Evolutionary conservation across 805 yeast species (phyloP).

Genomic region (Starmerella floris): DNA sequence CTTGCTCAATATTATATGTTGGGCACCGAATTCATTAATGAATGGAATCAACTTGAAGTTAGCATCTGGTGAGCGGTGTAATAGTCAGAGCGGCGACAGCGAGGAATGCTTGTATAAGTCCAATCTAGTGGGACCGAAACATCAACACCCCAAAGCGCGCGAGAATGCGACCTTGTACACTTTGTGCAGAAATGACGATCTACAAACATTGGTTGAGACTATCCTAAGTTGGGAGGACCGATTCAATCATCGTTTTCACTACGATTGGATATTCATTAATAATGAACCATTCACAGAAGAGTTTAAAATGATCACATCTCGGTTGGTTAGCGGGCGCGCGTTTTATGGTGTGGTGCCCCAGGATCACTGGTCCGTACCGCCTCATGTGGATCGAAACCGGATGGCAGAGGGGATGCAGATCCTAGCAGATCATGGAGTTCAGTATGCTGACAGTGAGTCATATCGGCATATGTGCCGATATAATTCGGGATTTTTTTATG

Average conservation of each 20-base stretch:
- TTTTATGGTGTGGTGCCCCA: slow-evolving; percentile 56
- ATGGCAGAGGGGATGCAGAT: slow-evolving; percentile 47
- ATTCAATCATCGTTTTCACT: slow-evolving; percentile 86
- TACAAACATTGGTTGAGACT: slow-evolving; percentile 61
- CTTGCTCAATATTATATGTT: too few relatives aligned
- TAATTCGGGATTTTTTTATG: slow-evolving; percentile 70
- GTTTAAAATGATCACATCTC: slow-evolving; percentile 42
- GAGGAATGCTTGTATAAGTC: too few relatives aligned
- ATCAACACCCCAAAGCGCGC: neutral
- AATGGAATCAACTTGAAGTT: too few relatives aligned
- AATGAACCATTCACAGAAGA: slow-evolving; percentile 61
- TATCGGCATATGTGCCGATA: slow-evolving; percentile 93
- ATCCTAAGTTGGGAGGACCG: slow-evolving; percentile 68
- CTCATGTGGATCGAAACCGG: slow-evolving; percentile 31
- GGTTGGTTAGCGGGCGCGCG: slow-evolving; percentile 45
- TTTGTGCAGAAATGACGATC: slow-evolving; percentile 67
- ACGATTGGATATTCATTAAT: slow-evolving; percentile 84
- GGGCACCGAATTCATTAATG: too few relatives aligned
- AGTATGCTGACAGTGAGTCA: slow-evolving; percentile 68
- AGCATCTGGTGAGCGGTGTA: too few relatives aligned
- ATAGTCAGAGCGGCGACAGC: too few relatives aligned
- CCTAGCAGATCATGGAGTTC: slow-evolving; percentile 72
- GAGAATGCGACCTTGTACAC: slow-evolving; percentile 80
- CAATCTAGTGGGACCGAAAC: neutral
- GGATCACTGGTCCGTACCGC: slow-evolving; percentile 60